Evolutionary conservation across 2,329 filamentous ascomycete genomes (phyloP), one percentile per base, ranked within the genome.

Genomic region (Penicillium sp.): DNA sequence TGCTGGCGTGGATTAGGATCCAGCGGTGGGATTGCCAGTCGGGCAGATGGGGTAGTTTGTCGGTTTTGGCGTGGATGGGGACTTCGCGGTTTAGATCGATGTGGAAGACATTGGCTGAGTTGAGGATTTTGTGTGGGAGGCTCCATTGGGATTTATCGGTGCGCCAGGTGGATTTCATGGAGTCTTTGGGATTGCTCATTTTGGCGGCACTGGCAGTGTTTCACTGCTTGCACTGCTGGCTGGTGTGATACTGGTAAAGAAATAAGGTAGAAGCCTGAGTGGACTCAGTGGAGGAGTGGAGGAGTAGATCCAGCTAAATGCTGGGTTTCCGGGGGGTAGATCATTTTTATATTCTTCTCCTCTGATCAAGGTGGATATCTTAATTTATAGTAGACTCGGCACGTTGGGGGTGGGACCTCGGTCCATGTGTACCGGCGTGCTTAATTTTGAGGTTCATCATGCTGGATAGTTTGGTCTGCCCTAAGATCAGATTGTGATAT

Each of bases 111-210:
- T 43, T 47, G 13, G 42, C 42, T 14, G 23, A 21, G 19, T 48
- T 37, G 13, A 52, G 45, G 42, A 43, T 40, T 47, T 47, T 48
- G 28, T 47, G 50, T 11, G 50, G 33, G 9, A 52, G 2, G n/a
- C 28, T 37, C 43, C 50, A 48, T 44, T 52, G 50, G 24, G 16
- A 33, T 42, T 37, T 24, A 42, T 52, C 43, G 13, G 16, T 21
- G 18, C 43, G 50, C 50, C 36, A 52, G 13, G 50, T 52, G 9
- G 50, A 52, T 28, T 52, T 48, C 50, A 52, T 52, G 3, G 50
- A 52, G 42, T 47, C 49, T n/a, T 52, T 52, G 9, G 18, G 50
- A 31, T 44, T 18, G 21, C 50, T 52, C 50, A 48, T 52, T 4
- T 24, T 43, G 33, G 24, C n/a, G 40, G 24, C 5, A 5, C 2